Evolutionary conservation across 805 yeast species (phyloP), one percentile per base, ranked within the genome.

Genomic region (Candida endomychidarum): DNA sequence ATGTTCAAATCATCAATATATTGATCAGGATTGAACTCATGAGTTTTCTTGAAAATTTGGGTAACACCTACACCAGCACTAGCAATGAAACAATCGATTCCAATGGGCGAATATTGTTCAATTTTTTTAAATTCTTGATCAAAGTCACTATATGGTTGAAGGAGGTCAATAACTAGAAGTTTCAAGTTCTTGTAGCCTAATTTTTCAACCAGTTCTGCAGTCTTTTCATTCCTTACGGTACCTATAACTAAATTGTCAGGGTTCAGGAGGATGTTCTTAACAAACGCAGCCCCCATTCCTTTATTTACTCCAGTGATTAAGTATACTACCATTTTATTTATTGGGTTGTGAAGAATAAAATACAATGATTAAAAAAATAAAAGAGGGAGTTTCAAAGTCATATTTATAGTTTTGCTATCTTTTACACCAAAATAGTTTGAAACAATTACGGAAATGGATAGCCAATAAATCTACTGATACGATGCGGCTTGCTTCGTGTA

Each of bases 71-170:
- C 16, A 9, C 30, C 47, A 22, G 43, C 42, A 24, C 39, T 43
- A 12, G 37, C 31, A 22, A 43, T 37, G 15, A 40, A 33, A 58
- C 15, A 58, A 46, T 67, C 71, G 37, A 57, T 58, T 2, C 60
- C 60, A 41, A 61, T 66, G 25, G 63, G 58, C 8, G 41, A 18
- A 25, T 17, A 18, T 5, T 18, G 9, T 17, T 48, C 47, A n/a
- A 22, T 20, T n/a, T 43, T n/a, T 28, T 49, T 35, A 7, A 51
- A 37, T 10, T 47, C 40, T 6, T 25, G 20, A 27, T 35, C 39
- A 39, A 54, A 44, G 33, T 28, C 23, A 4, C 6, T 20, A 16
- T 10, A 20, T 6, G 34, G 23, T 5, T 11, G 10, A 9, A 20
- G 20, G 26, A 37, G 23, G 19, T 41, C 45, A 15, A 41, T 17